Percentiles rank a stretch among this genome's conserved stretches.
Conservation (phyloP, 805 yeast species). For the Sungouiella blattae region DNA sequence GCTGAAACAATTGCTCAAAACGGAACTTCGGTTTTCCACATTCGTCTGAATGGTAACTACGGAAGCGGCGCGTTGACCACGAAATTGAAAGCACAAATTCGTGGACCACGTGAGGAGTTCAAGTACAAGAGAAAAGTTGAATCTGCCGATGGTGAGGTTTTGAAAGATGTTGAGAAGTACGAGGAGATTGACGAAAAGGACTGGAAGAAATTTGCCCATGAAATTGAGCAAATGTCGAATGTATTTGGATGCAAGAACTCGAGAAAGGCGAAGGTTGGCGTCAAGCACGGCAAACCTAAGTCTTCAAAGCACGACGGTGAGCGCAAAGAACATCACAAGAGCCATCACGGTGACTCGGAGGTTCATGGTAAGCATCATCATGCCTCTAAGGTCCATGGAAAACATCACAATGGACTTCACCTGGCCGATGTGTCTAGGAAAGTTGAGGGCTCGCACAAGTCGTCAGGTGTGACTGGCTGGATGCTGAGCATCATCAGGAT, state of each 20-base stretch:
- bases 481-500: too few species aligned
- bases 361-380: too few species aligned
- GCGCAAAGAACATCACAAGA: too few species aligned
- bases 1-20: slow-evolving; percentile 31
- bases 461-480: too few species aligned
- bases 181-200: slow-evolving; percentile 6
- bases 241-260: slow-evolving; percentile 1
- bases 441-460: too few species aligned
- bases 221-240: slow-evolving; percentile 1
- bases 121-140: slow-evolving; percentile 30
- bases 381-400: too few species aligned
- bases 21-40: slow-evolving; percentile 43
- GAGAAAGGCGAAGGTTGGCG: slow-evolving; percentile 3
- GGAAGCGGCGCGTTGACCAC: slow-evolving; percentile 42
- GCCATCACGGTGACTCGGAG: too few species aligned
- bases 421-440: too few species aligned
- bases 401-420: too few species aligned
- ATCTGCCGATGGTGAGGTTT: slow-evolving; percentile 31
- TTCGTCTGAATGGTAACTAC: slow-evolving; percentile 44
- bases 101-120: slow-evolving; percentile 10
- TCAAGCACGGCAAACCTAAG: too few species aligned
- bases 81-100: slow-evolving; percentile 22
- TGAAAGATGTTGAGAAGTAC: slow-evolving; percentile 6
- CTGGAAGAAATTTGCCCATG: slow-evolving; percentile 9
- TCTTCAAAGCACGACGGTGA: too few species aligned